Base-by-base conservation (phyloP, 441 rosid species). In the Adansonia grandidieri region DNA sequence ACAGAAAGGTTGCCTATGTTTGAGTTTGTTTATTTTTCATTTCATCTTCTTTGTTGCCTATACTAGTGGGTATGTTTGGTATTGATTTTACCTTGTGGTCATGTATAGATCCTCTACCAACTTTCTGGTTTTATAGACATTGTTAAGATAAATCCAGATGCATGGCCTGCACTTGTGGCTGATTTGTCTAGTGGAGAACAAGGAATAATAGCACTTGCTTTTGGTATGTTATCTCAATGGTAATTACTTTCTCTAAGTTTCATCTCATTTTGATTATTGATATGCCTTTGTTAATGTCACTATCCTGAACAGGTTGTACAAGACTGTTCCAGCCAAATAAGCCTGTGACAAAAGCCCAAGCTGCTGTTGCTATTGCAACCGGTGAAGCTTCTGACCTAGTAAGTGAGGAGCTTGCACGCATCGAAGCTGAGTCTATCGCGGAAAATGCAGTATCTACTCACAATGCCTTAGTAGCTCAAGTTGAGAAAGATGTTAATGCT, bases 271-370 rank as follows among this genome's bases (percentile, higher is more conserved):
- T 79, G 73, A 78, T 84, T 48, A 48, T 48, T 76, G 65, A 77
- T 73, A 32, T 47, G 19, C 48, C 56, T 15, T 50, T 28, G 9
- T 51, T 57, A n/a, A 69, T 65, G 54, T 11, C 5, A 62, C 77
- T 2, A 37, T 68, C 47, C 47, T 64, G 19, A 24, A 69, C 79
- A 96, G 99, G 99, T 78, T 89, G 91, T 84, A 94, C 96, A 6
- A 91, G 97, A 82, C 82, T 94, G 80, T 94, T 94, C 89, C 98
- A 94, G 86, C 99, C 99, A 10, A 84, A 83, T 77, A 96, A 94
- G 86, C 97, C 99, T 42, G 98, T 94, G 77, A 96, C 98, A 75
- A 96, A 96, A 78, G 96, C 98, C 76, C 98, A 96, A 86, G 90
- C 92, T 71, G 97, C 98, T 40, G 86, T 89, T 54, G 93, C 99